Evolutionary conservation across 140 eudicot genomes (phyloP).

Genomic region (Senecio squalidus): DNA sequence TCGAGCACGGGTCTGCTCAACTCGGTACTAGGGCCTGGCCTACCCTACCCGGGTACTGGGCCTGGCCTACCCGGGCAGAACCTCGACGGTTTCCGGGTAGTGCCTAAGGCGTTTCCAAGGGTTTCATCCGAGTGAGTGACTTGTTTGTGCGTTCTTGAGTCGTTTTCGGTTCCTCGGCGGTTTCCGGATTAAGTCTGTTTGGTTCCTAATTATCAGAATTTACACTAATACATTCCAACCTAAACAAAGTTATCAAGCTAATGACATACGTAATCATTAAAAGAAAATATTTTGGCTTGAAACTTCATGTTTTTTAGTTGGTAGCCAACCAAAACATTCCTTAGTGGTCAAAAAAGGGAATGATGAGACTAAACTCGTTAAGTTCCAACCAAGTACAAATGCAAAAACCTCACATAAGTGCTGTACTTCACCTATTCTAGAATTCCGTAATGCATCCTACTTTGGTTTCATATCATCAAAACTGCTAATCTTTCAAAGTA

Average conservation of each 20-base stretch:
- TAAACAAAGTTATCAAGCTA: neutral
- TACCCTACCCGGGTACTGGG: no score
- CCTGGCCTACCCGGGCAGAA: no score
- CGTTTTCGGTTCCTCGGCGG: no score
- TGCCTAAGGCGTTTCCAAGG: no score
- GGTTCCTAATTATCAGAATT: no score
- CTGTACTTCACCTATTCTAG: neutral
- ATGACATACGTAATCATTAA: neutral
- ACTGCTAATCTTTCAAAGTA: neutral
- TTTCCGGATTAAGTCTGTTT: no score
- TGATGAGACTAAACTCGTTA: neutral
- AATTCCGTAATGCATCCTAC: neutral
- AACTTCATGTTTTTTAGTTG: neutral
- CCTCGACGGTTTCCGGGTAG: no score
- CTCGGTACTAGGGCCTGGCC: no score
- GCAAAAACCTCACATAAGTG: slow-evolving; percentile 4
- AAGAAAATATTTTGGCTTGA: neutral
- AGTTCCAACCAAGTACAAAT: neutral
- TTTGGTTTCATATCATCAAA: slow-evolving; percentile 4
- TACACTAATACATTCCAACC: no score
- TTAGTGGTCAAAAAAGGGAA: neutral
- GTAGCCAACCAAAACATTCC: neutral
- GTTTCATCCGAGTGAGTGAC: no score
- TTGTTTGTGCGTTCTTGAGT: no score
- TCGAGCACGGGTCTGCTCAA: no score